Base-by-base conservation (phyloP, 805 yeast genomes). In the Zygosaccharomyces pseudorouxii region DNA sequence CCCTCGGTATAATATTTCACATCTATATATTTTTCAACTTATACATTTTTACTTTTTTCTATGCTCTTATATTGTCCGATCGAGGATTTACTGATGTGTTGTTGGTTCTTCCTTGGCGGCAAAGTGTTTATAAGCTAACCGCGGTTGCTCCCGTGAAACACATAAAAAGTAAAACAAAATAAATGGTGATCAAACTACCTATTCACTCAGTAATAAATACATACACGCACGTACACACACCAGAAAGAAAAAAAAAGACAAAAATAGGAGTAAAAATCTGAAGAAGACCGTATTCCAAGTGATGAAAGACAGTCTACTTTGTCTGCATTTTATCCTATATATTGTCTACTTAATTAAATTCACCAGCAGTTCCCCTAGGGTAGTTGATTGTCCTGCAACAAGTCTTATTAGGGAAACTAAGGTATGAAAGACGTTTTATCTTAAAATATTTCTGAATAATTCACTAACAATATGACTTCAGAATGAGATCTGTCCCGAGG, bases 351-450 rank as follows among this genome's bases (percentile, higher is more conserved):
- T 18, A 16, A 16, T n/a, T 5, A 6, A 8, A 14, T 16, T 7
- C 25, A 20, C 20, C 37, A 18, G 29, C 16, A 31, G 33, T 12
- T 16, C 60, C 2, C 65, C 64, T 19, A 41, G 38, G 7, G 53
- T 58, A 36, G 66, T 62, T 1, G 46, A 57, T 4, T 68, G 72
- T 49, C 72, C 72, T 11, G 41, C 51, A 2, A 27, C 48, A 9
- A 33, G 53, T 1, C 29, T 58, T 16, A 44, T 63, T 4, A 53
- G 68, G 41, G 48, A 50, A 18, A 60, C 60, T 10, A 45, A 46
- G 3, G 64, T 59, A 54, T 33, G 54, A 41, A 23, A 8, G 8
- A 14, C 16, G 25, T 4, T n/a, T 4, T 37, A 20, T 12, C 9
- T 20, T 5, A 23, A 22, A 43, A 28, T 45, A 11, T 22, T 23